Percentiles rank a stretch among this genome's conserved stretches.
Conservation (phyloP, 306 rosid genomes). For the Begonia loranthoides region DNA sequence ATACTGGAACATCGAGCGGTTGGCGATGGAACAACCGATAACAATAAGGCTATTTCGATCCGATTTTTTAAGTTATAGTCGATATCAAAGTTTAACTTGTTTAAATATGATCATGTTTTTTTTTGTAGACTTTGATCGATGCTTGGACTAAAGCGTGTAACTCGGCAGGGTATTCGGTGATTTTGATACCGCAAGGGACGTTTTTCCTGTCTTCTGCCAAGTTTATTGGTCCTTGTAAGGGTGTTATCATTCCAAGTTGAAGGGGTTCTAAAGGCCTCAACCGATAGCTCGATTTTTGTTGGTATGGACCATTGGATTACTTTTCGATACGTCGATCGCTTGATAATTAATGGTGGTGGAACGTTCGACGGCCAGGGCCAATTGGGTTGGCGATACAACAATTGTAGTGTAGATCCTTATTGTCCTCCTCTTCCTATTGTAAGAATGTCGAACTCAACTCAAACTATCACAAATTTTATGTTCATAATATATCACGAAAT, state of each 20-base stretch:
- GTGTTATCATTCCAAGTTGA: constrained; percentile 1
- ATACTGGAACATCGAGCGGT: constrained; percentile 3
- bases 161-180: constrained; percentile 1
- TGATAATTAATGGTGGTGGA: constrained; percentile 15
- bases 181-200: constrained; percentile 16
- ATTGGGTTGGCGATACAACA: constrained; percentile 14
- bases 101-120: too few relatives aligned
- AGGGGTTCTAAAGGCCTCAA: constrained; percentile 14
- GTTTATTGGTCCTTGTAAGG: constrained; percentile 19
- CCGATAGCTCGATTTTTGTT: neutral
- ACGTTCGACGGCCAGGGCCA: constrained; percentile 19
- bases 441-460: too few relatives aligned
- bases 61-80: too few relatives aligned
- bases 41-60: constrained; percentile 9
- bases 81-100: too few relatives aligned
- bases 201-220: constrained; percentile 7
- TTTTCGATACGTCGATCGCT: constrained; percentile 5
- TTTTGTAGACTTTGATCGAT: constrained; percentile 9
- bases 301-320: constrained; percentile 15
- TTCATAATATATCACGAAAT: neutral
- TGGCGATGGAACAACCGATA: constrained; percentile 18
- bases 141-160: constrained; percentile 22
- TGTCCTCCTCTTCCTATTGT: constrained; percentile 17
- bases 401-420: neutral
- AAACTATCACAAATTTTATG: too few relatives aligned